Evolutionary conservation across 2,329 filamentous ascomycete genomes (phyloP), one percentile per base, ranked within the genome.

Genomic region (Xylaria sp.): DNA sequence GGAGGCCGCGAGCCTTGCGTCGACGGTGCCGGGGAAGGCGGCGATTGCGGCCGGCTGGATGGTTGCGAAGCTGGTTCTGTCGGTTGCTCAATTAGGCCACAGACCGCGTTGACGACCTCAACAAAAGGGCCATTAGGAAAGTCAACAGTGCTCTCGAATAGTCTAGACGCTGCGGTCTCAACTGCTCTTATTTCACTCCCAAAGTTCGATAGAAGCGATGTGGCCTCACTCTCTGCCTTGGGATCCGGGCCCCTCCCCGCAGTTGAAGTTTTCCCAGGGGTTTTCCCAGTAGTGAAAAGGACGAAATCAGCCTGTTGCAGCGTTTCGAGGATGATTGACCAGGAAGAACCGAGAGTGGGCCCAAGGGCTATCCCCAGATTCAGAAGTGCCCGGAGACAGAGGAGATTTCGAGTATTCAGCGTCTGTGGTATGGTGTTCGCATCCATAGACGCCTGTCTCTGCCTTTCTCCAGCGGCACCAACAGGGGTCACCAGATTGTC

Each of bases 301-400:
- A 97, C 87, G 58, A 96, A 86, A 64, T 97, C 94, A 2, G 93
- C 92, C 70, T 97, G 91, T 66, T 97, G 92, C 7, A 99, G 76
- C 0, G 92, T 96, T 66, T 96, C 92, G 1, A 99, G 81, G 16
- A 99, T 80, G 53, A 99, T 97, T 1, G 86, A 87, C 90, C 95
- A 99, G 1, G 93, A 90, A 13, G 82, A 79, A 34, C 89, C 87
- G 1, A 99, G 78, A 0, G 91, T 96, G 2, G 94, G 92, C 0
- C 94, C 94, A 1, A 99, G 76, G 2, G 94, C 94, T 65, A 97
- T 99, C 1, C 94, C 94, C 2, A 99, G 76, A 63, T 99, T 99
- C n/a, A 99, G 76, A 16, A 99, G 78, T 24, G 94, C 94, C 66
- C 95, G 81, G 40, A 99, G 77, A 65, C 94, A 99, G 1, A 97